Conservation (phyloP, 1,139 yeast genomes). For the Geotrichum australiense region DNA sequence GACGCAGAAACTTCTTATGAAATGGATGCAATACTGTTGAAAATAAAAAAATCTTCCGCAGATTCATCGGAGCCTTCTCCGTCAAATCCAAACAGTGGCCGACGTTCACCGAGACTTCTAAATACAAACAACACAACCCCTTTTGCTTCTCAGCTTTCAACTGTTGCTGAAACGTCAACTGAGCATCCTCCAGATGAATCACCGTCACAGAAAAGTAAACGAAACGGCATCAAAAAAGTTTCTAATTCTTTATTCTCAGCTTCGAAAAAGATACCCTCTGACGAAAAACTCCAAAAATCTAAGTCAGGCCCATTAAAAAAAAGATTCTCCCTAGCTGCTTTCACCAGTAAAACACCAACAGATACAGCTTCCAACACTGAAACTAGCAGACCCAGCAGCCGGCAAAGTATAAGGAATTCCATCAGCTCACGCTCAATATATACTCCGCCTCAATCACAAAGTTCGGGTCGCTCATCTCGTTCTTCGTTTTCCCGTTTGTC, state of each 20-base stretch:
- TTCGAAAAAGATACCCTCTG: neutral
- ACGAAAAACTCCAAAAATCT: constrained; percentile 1
- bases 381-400: constrained; percentile 2
- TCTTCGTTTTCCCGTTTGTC: constrained; percentile 1
- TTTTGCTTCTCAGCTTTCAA: too few relatives aligned
- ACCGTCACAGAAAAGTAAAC: neutral
- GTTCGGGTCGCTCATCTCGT: neutral
- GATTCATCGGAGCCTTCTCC: constrained; percentile 1
- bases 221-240: neutral
- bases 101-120: too few relatives aligned
- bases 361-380: neutral
- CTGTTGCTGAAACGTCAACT: too few relatives aligned
- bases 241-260: neutral
- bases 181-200: neutral
- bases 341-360: neutral
- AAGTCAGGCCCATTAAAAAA: neutral
- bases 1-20: too few relatives aligned
- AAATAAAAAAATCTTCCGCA: constrained; percentile 2
- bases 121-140: too few relatives aligned
- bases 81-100: too few relatives aligned
- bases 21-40: neutral
- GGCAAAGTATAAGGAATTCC: neutral
- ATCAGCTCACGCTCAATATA: neutral
- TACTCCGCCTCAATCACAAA: neutral
- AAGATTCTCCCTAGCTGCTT: neutral